Evolutionary conservation across 129 eudicot species (phyloP).

Genomic region (Flaveria trinervia): DNA sequence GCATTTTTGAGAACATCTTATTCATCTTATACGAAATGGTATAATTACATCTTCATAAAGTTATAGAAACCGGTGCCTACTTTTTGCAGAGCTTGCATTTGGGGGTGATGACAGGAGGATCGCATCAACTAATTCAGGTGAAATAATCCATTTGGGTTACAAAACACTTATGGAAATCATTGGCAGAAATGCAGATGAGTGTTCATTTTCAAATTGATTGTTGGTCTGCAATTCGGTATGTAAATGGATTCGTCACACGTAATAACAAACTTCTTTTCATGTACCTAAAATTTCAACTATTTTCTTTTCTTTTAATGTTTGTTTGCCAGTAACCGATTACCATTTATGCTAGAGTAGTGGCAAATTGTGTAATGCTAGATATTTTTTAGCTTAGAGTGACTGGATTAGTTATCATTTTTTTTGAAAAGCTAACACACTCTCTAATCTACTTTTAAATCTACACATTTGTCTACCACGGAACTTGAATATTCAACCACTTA

Average conservation of each 20-base stretch:
- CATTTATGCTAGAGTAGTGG: background rate
- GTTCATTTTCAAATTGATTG: slow-evolving; percentile 9
- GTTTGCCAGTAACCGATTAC: slow-evolving; percentile 13
- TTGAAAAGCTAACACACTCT: too few species aligned
- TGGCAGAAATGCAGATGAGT: slow-evolving; percentile 11
- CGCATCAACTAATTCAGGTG: slow-evolving; percentile 2
- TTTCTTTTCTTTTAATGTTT: background rate
- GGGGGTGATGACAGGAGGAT: slow-evolving; percentile 52
- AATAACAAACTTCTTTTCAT: slow-evolving; percentile 15
- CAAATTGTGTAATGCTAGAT: slow-evolving; percentile 15
- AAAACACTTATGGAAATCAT: slow-evolving; percentile 20
- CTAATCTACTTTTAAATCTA: too few species aligned
- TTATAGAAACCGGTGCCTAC: slow-evolving; percentile 8
- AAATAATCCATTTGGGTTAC: background rate
- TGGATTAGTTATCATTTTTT: background rate
- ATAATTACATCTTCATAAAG: background rate
- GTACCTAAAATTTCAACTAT: background rate
- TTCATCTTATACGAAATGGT: background rate
- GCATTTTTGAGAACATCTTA: background rate
- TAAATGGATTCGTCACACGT: slow-evolving; percentile 29
- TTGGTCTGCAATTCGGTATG: slow-evolving; percentile 18
- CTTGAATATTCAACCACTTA: too few species aligned
- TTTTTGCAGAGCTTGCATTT: slow-evolving; percentile 62
- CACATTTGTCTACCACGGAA: too few species aligned
- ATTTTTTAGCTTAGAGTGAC: background rate